A percentile compares a stretch with the other conserved stretches of the same genome.
Conservation (phyloP, 352 stramenopile genomes). For the Phytophthora palmivora region DNA sequence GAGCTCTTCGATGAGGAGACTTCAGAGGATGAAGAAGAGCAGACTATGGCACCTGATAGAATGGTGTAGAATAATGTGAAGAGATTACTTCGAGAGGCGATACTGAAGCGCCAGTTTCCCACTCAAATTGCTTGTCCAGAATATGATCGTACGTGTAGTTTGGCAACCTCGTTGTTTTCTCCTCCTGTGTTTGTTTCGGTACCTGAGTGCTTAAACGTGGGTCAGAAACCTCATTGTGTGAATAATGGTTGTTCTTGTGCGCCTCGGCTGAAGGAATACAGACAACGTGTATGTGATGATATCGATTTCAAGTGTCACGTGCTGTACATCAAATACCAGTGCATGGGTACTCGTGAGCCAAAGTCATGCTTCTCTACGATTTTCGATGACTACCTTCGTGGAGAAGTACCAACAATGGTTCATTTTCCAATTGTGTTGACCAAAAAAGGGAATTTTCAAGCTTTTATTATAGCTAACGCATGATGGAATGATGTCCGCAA, state of each 20-base stretch:
- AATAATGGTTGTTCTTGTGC: background rate
- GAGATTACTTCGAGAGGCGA: too few species aligned
- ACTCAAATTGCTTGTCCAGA: too few species aligned
- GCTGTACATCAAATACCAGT: conserved; percentile 20
- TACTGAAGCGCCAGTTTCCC: too few species aligned
- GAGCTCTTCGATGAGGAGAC: too few species aligned
- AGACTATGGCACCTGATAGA: too few species aligned
- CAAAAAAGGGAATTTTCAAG: background rate
- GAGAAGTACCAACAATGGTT: background rate
- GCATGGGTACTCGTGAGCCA: background rate
- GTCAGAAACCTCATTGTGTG: background rate
- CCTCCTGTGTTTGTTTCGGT: background rate
- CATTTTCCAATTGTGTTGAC: conserved; percentile 1
- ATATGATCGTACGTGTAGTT: too few species aligned
- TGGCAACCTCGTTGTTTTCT: background rate
- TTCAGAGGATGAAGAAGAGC: too few species aligned
- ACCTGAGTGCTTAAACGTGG: background rate
- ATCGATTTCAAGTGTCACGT: conserved; percentile 11
- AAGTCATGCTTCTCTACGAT: conserved; percentile 7
- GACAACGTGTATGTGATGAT: conserved; percentile 3
- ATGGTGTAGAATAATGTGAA: too few species aligned
- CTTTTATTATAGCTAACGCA: conserved; percentile 2
- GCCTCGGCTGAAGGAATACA: conserved; percentile 13
- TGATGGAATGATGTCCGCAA: conserved; percentile 4
- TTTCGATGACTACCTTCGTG: background rate